Evolutionary conservation across 371 early-diverging fungal genomes (phyloP).

Genomic region (Lichtheimia ramosa): DNA sequence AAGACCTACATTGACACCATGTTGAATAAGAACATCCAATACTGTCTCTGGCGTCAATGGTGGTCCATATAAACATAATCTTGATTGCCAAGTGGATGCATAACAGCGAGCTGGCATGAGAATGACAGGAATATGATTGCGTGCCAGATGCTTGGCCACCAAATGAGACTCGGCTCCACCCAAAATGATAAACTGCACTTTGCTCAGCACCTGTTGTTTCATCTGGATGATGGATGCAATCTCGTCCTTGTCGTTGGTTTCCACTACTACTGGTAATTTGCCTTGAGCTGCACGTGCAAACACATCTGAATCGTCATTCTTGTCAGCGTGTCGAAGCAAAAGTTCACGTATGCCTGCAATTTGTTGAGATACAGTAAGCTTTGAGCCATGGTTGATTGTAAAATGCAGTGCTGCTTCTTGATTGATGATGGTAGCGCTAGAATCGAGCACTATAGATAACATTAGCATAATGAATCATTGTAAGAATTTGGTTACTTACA

Average conservation of each 20-base stretch:
- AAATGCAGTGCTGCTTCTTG: constrained; percentile 66
- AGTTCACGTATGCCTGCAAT: constrained; percentile 60
- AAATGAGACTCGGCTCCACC: constrained; percentile 79
- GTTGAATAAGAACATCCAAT: constrained; percentile 53
- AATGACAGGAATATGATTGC: constrained; percentile 61
- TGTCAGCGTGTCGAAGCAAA: constrained; percentile 29
- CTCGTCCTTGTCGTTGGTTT: constrained; percentile 71
- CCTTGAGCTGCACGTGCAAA: constrained; percentile 60
- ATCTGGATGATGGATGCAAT: constrained; percentile 63
- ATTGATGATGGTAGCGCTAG: constrained; percentile 51
- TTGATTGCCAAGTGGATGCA: constrained; percentile 63
- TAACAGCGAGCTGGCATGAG: constrained; percentile 70
- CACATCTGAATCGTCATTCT: constrained; percentile 25
- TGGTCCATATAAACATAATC: constrained; percentile 60
- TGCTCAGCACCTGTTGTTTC: constrained; percentile 37
- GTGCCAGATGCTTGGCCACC: constrained; percentile 61
- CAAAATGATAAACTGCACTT: constrained; percentile 50
- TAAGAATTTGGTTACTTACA: constrained; percentile 14
- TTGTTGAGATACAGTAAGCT: constrained; percentile 62
- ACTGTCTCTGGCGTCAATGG: constrained; percentile 57
- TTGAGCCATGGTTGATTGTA: constrained; percentile 31
- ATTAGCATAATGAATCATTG: constrained; percentile 2
- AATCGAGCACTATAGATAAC: constrained; percentile 26
- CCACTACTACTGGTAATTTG: constrained; percentile 61
- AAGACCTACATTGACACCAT: constrained; percentile 65